Evolutionary conservation across 345 rosid species (phyloP), one percentile per base, ranked within the genome.

Genomic region (Nasturtium officinale): DNA sequence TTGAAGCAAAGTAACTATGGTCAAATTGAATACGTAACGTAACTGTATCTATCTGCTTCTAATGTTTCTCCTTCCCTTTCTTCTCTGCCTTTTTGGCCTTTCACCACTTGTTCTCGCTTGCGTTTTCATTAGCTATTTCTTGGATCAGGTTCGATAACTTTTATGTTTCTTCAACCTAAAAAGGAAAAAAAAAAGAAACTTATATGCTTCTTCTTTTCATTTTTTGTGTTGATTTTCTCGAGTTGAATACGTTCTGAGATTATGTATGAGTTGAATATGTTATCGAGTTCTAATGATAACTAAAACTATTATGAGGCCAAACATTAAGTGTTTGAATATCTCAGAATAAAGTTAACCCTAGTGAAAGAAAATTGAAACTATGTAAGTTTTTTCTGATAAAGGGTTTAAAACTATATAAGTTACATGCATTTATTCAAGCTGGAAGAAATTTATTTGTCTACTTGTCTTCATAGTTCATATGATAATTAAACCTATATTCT

Each of bases 21-120:
- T 10, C 77, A 74, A 74, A 58, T 74, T 66, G 72, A 65, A 66
- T 32, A 74, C 73, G 78, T 58, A 18, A 73, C 77, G 64, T 21
- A 53, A 66, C 16, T 65, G 21, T 64, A 26, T 51, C 18, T 35
- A 58, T 38, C n/a, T n/a, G 54, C 67, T 20, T 28, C 61, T 9
- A 28, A 10, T 58, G 37, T 37, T 66, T 59, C 61, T 57, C 54
- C 65, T 50, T 59, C 78, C 78, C 73, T 66, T 66, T 65, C 72
- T 48, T 59, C 78, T 66, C 33, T 53, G n/a, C 67, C 47, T 67
- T 32, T 48, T 66, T 47, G 43, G 53, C 40, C 66, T 55, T 59
- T 65, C 48, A 56, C 58, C 2, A 43, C 26, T 56, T 43, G 51
- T 40, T 9, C n/a, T 73, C 57, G 11, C 38, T 8, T 6, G 23